Evolutionary conservation across 2,329 filamentous ascomycete genomes (phyloP).

Genomic region (Penicillium brevicompactum): DNA sequence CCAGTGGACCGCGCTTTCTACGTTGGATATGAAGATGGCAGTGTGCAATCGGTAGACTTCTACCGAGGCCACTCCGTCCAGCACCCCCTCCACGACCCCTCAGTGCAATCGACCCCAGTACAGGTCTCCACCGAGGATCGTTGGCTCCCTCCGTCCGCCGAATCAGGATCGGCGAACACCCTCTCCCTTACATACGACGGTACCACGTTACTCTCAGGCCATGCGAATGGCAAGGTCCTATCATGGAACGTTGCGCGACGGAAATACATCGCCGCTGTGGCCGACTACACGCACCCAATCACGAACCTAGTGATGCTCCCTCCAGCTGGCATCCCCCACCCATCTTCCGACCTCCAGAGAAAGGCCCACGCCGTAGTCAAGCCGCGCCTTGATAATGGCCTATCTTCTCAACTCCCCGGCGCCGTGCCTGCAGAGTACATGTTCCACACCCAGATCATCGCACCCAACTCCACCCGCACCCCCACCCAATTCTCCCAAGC

Average conservation of each 20-base stretch:
- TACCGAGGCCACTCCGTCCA: slow-evolving; percentile 54
- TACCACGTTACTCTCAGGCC: slow-evolving; percentile 76
- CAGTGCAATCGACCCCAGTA: slow-evolving; percentile 43
- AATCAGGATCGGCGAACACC: slow-evolving; percentile 68
- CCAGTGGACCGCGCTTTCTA: slow-evolving; percentile 82
- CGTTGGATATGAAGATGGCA: slow-evolving; percentile 77
- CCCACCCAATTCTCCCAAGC: slow-evolving; percentile 37
- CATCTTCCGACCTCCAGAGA: slow-evolving; percentile 45
- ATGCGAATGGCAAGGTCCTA: slow-evolving; percentile 75
- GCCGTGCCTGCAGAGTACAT: slow-evolving; percentile 47
- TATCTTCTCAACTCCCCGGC: slow-evolving; percentile 39
- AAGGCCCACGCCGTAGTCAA: slow-evolving; percentile 69
- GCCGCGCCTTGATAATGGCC: slow-evolving; percentile 57
- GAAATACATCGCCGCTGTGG: slow-evolving; percentile 66
- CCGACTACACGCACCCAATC: slow-evolving; percentile 76
- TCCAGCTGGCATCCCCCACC: slow-evolving; percentile 54
- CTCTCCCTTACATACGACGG: slow-evolving; percentile 80
- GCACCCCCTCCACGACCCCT: slow-evolving; percentile 38
- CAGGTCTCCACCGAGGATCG: slow-evolving; percentile 44
- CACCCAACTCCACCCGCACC: slow-evolving; percentile 14
- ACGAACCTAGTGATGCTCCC: slow-evolving; percentile 78
- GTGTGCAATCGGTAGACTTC: slow-evolving; percentile 78
- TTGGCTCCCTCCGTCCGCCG: slow-evolving; percentile 58
- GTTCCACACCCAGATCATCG: slow-evolving; percentile 42
- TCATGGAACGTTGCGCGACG: slow-evolving; percentile 77